Percentiles rank a stretch among this genome's conserved stretches.
Conservation (phyloP, 495 filamentous ascomycete genomes). For the Jackrogersella minutella region DNA sequence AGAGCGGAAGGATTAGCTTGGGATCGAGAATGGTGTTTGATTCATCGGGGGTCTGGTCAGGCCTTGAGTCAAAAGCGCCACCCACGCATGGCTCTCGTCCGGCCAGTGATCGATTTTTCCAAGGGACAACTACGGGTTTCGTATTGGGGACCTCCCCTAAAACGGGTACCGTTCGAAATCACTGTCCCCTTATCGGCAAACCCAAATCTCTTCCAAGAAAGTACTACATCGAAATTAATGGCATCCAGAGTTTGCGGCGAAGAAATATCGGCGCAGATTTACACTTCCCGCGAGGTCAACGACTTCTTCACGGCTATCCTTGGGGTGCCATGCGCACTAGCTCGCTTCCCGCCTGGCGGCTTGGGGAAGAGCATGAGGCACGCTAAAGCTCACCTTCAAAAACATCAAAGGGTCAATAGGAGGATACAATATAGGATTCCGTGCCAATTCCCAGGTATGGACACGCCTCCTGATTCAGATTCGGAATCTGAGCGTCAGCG, state of each 20-base stretch:
- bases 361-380: slow-evolving; percentile 64
- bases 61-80: slow-evolving; percentile 84
- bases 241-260: slow-evolving; percentile 82
- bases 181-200: slow-evolving; percentile 69
- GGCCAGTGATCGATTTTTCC: slow-evolving; percentile 72
- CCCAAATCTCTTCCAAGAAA: slow-evolving; percentile 58
- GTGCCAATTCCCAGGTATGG: slow-evolving; percentile 62
- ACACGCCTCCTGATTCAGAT: slow-evolving; percentile 59
- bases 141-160: slow-evolving; percentile 55
- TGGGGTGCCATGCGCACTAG: slow-evolving; percentile 79
- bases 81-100: slow-evolving; percentile 82
- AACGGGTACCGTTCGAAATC: slow-evolving; percentile 55
- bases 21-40: slow-evolving; percentile 94
- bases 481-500: slow-evolving; percentile 54
- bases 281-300: slow-evolving; percentile 68
- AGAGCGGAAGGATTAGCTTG: slow-evolving; percentile 80
- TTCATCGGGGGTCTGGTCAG: slow-evolving; percentile 80
- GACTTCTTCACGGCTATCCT: slow-evolving; percentile 77
- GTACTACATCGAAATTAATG: slow-evolving; percentile 40
- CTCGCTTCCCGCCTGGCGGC: slow-evolving; percentile 74
- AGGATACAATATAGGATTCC: slow-evolving; percentile 51
- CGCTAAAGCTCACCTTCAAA: slow-evolving; percentile 70
- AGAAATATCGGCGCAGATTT: slow-evolving; percentile 70
- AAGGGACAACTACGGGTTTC: slow-evolving; percentile 56
- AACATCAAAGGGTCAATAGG: slow-evolving; percentile 52